Evolutionary conservation across 2,329 filamentous ascomycete genomes (phyloP), one percentile per base, ranked within the genome.

Genomic region (Didymella lethalis): DNA sequence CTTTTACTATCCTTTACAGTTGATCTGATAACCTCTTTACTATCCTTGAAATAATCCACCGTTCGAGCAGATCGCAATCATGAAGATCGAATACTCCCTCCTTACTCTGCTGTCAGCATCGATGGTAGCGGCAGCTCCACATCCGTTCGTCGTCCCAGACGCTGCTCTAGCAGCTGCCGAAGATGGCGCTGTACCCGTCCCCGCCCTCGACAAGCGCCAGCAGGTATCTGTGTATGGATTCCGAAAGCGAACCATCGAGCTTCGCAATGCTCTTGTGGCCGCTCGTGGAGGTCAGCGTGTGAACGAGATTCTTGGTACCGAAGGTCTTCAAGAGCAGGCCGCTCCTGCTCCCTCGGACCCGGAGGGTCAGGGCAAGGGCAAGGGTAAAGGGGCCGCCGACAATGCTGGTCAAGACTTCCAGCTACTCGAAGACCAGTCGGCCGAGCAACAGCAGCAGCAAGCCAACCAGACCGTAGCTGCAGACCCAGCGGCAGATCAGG

Each of bases 11-110:
- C 47, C 25, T 18, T 34, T 18, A 54, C 63, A 63, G 59, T 65
- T 55, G 49, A 67, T 60, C 72, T 64, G 59, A 63, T 58, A 66
- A 61, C 31, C 60, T 68, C 66, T 71, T 46, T 59, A 43, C 50
- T 43, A 34, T 59, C 56, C 44, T 59, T 43, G 2, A 11, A 7
- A 53, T 59, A 66, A 69, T 66, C 61, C 50, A 26, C 7, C 14
- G 46, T n/a, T 12, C 28, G 53, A 67, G 59, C 54, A 23, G 52
- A 28, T 31, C 54, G 46, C 67, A 72, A 74, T 45, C 58, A 77
- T 77, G 75, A 77, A 72, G 73, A 68, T 64, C 48, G 64, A 67
- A 32, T 67, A 69, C 50, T 62, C 74, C 44, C 67, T 77, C 62
- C 64, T 76, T 53, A 69, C 75, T 28, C 64, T 77, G 63, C 65